Conservation (phyloP, 129 eudicot species). For the Silybum marianum region DNA sequence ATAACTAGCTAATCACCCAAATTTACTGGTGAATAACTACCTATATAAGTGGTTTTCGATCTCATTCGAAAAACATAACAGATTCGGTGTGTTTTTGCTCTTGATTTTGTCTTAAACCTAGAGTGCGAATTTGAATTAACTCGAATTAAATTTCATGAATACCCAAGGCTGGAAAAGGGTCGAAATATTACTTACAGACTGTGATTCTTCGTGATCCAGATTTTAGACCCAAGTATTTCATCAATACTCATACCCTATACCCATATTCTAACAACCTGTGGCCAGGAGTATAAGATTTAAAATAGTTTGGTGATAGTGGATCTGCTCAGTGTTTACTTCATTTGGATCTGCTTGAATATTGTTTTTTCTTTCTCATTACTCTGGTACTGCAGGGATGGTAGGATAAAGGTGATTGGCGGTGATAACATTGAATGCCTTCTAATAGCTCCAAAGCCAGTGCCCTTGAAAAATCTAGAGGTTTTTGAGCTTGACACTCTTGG, state of each 20-base stretch:
- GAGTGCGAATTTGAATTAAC: not conserved
- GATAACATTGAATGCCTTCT: slow-evolving; percentile 65
- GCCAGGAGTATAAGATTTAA: not conserved
- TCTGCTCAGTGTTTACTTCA: not conserved
- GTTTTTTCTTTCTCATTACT: slow-evolving; percentile 12
- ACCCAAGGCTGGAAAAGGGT: not conserved
- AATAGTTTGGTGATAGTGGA: not conserved
- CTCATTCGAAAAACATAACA: not conserved
- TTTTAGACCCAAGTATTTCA: not conserved
- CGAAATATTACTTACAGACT: not conserved
- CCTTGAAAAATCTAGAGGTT: slow-evolving; percentile 63
- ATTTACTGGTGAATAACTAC: not conserved
- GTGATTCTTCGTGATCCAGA: not conserved
- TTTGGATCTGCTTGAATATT: no score
- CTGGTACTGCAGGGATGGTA: slow-evolving; percentile 54
- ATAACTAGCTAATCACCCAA: not conserved
- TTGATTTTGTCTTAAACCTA: not conserved
- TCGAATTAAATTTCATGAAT: not conserved
- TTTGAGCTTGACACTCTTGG: slow-evolving; percentile 27
- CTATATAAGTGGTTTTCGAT: not conserved
- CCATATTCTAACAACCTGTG: not conserved
- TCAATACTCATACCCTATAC: not conserved
- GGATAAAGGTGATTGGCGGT: slow-evolving; percentile 68
- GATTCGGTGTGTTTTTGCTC: not conserved
- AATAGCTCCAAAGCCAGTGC: slow-evolving; percentile 45